Evolutionary conservation across 176 grass and related monocot species (phyloP).

Genomic region (Musa troglodytarum): DNA sequence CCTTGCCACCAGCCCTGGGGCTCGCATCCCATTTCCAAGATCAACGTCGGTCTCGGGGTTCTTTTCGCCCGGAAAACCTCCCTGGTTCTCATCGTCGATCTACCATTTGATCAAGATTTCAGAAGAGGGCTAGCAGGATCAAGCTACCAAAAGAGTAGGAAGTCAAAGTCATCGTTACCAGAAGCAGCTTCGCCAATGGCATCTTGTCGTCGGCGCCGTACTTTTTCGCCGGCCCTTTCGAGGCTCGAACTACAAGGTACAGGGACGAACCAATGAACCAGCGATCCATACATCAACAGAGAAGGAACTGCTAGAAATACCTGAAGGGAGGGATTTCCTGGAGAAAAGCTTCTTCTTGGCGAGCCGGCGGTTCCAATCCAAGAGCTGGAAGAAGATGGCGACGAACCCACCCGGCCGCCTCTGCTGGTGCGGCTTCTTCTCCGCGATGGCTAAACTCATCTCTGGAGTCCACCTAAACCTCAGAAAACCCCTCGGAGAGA

Average conservation of each 20-base stretch:
- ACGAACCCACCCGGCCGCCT: conserved; percentile 39
- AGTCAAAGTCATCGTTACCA: conserved; percentile 1
- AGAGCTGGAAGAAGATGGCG: conserved; percentile 73
- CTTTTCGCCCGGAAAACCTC: conserved; percentile 9
- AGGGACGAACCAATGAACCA: neutral
- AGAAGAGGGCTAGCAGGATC: neutral
- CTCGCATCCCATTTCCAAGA: conserved; percentile 6
- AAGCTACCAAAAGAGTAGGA: neutral
- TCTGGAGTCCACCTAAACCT: neutral
- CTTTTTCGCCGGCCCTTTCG: conserved; percentile 15
- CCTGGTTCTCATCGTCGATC: conserved; percentile 30
- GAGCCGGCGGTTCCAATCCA: conserved; percentile 82
- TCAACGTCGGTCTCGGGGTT: conserved; percentile 5
- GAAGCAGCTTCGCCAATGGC: conserved; percentile 20
- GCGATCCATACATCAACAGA: conserved; percentile 20
- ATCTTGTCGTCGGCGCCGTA: conserved; percentile 7
- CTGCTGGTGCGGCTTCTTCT: conserved; percentile 45
- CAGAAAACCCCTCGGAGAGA: neutral
- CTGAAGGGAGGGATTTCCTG: conserved; percentile 29
- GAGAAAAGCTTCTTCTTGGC: conserved; percentile 33
- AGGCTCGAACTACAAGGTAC: neutral
- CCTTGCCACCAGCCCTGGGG: conserved; percentile 66
- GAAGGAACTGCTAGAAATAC: conserved; percentile 40
- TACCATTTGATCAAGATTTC: neutral
- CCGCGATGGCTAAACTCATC: conserved; percentile 82